Evolutionary conservation across 306 rosid genomes (phyloP), one percentile per base, ranked within the genome.

Genomic region (Dryas octopetala): DNA sequence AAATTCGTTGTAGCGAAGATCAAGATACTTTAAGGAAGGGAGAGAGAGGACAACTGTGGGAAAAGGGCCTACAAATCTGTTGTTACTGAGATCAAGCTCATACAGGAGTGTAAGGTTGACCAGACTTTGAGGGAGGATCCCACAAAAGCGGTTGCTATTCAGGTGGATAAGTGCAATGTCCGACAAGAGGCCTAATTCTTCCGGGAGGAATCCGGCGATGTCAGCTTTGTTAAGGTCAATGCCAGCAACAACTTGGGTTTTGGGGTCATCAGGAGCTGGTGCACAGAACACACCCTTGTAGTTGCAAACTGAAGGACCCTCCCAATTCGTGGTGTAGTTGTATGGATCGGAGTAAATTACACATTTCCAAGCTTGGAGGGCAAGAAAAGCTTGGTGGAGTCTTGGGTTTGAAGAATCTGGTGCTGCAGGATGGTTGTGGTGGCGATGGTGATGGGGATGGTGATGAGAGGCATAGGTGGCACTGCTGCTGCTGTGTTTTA

Each of bases 11-110:
- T 32, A 95, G 3, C 97, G 91, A 49, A 95, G 66, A 75, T 95
- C 99, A 58, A 95, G 97, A 73, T 40, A 92, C 0, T 6, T 48
- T 51, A 95, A 75, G 1, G 71, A 23, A 23, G 93, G 90, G 38
- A 95, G 93, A 55, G 83, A 81, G 60, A 95, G 87, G 48, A 95
- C 91, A 23, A 89, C 96, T 3, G 68, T 59, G 32, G 97, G 97
- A 75, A 95, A 95, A 44, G 97, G 87, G 8, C 97, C 97, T 1
- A 92, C 97, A 53, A 95, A 90, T 81, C 98, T 86, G 84, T 92
- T 95, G 84, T 84, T 92, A 76, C 97, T 88, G 5, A 95, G 71
- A 82, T 95, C 99, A 59, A 95, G 90, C 84, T 95, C 97, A 40
- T 74, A 80, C 68, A 95, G 97, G 11, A 70, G 85, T 1, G 87